phyloP scores from a whole-genome alignment of 768 basidiomycete species.

The Boletus rubescentipes region DNA sequence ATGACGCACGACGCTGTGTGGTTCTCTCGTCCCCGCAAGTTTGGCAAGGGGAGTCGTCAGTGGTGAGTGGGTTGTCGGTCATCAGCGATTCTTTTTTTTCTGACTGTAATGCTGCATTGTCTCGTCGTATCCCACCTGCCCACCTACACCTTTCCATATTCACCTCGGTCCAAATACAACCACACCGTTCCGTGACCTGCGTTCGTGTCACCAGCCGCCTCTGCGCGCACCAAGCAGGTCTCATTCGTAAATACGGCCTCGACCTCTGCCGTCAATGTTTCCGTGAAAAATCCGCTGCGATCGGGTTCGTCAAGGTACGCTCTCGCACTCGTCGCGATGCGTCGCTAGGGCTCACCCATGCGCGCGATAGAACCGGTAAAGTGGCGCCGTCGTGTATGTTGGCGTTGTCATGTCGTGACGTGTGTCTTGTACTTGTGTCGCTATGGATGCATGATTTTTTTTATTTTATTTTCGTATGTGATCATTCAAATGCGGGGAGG shows the following conservation, averaged over 20 bases:
- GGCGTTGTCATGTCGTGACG: not conserved
- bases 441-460: not conserved
- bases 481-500: too few species aligned
- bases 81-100: not conserved
- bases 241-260: conserved; percentile 95
- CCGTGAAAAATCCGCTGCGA: conserved; percentile 91
- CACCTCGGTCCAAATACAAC: too few species aligned
- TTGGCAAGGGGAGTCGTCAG: conserved; percentile 92
- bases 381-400: not conserved
- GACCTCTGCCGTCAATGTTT: conserved; percentile 99
- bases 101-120: not conserved
- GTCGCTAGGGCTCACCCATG: not conserved
- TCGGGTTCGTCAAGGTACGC: conserved; percentile 91
- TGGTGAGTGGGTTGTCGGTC: conserved; percentile 54
- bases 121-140: too few species aligned
- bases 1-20: conserved; percentile 99
- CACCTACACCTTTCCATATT: too few species aligned
- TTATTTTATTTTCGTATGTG: too few species aligned
- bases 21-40: conserved; percentile 96
- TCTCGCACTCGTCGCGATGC: not conserved
- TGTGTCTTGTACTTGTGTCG: conserved; percentile 20
- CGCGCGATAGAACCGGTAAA: conserved; percentile 45
- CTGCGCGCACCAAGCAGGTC: conserved; percentile 95
- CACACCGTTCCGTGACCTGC: not conserved
- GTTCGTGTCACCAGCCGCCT: conserved; percentile 62